These are phyloP conservation scores for Linum tenue DNA, from an alignment of 345 rosid genomes.

Conservation along the genomic window DNA sequence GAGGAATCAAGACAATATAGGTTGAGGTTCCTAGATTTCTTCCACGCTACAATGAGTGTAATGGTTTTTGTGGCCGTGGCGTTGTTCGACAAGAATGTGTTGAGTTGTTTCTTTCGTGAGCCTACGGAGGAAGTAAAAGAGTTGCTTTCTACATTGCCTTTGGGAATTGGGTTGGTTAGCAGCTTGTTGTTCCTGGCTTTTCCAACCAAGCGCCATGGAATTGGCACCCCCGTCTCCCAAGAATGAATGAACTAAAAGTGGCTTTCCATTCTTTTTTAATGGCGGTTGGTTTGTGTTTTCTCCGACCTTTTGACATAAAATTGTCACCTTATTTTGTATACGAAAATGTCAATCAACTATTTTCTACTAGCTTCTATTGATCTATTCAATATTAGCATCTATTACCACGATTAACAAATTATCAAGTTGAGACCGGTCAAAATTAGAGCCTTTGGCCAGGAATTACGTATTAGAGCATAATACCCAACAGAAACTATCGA, in stretches of 20 bases:
- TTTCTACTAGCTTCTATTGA: no score
- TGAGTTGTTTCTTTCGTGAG: slow-evolving; percentile 41
- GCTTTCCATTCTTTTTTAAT: no score
- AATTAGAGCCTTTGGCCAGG: no score
- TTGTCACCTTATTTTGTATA: no score
- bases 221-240: slow-evolving; percentile 47
- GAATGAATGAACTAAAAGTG: background rate
- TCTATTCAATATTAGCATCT: no score
- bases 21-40: slow-evolving; percentile 43
- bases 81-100: slow-evolving; percentile 58
- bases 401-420: no score
- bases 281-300: no score
- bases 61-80: slow-evolving; percentile 50
- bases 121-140: slow-evolving; percentile 40
- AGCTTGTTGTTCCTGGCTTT: slow-evolving; percentile 42
- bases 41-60: slow-evolving; percentile 50
- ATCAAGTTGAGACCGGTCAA: no score
- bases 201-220: slow-evolving; percentile 68
- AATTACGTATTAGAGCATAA: no score
- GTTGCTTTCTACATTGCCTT: slow-evolving; percentile 36
- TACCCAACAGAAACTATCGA: no score
- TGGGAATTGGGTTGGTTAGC: slow-evolving; percentile 37
- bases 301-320: no score
- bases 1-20: slow-evolving; percentile 36
- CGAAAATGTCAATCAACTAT: no score